A percentile compares a stretch with the other conserved stretches of the same genome.
Conservation (phyloP, 2,329 filamentous ascomycete genomes). For the Trichoderma sp. region DNA sequence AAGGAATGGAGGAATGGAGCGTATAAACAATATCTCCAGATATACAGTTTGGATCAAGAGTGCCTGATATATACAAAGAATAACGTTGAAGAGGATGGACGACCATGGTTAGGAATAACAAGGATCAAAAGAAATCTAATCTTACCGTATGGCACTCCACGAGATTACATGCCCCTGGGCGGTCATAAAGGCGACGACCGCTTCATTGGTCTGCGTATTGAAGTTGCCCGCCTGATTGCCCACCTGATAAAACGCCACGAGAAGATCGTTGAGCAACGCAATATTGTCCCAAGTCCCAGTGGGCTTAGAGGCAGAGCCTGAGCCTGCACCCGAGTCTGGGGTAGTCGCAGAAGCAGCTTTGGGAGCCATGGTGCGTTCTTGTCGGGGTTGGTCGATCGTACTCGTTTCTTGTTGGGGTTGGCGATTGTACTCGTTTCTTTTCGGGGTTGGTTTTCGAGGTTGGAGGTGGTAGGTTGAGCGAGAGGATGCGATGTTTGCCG, state of each 20-base stretch:
- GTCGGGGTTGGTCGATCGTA: not conserved
- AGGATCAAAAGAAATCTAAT: not conserved
- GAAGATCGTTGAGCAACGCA: conserved; percentile 35
- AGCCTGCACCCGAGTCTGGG: not conserved
- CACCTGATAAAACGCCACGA: conserved; percentile 33
- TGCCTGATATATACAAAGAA: not conserved
- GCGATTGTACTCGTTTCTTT: not conserved
- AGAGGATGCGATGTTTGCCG: not conserved
- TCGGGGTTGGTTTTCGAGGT: not conserved
- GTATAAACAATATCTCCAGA: not conserved
- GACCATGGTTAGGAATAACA: too few relatives aligned
- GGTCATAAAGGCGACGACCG: conserved; percentile 35
- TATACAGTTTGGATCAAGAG: not conserved
- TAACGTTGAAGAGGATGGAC: not conserved
- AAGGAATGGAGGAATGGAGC: not conserved
- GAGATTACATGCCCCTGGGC: conserved; percentile 35
- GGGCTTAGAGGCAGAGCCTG: not conserved
- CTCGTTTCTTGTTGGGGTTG: not conserved
- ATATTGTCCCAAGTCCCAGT: conserved; percentile 32
- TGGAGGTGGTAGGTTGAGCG: not conserved
- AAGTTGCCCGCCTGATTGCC: conserved; percentile 30
- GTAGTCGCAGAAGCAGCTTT: not conserved
- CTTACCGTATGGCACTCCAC: conserved; percentile 47
- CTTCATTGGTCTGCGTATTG: conserved; percentile 29
- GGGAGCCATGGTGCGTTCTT: conserved; percentile 5